A percentile compares a stretch with the other conserved stretches of the same genome.
Evolutionary conservation across 2,329 filamentous ascomycete species (phyloP).

Genomic region (Hymenoscyphus occultus): DNA sequence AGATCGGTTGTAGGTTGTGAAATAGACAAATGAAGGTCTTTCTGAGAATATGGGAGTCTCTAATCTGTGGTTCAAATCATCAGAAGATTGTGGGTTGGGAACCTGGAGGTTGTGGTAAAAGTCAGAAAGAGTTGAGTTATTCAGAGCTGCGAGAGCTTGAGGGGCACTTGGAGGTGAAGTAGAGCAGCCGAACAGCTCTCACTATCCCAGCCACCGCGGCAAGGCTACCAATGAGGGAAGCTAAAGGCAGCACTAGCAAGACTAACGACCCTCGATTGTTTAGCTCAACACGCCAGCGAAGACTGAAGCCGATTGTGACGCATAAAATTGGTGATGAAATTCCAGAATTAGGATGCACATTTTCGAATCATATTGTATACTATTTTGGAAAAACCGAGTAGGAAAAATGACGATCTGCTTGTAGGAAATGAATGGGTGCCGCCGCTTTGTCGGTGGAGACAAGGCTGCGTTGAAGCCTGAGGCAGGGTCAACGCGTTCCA

Average conservation of each 20-base stretch:
- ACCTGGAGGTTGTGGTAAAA: not conserved
- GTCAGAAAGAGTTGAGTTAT: not conserved
- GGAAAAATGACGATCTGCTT: too few species aligned
- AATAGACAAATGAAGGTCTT: not conserved
- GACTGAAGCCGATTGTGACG: too few species aligned
- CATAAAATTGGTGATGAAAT: too few species aligned
- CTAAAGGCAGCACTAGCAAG: not conserved
- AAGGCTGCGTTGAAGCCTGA: not conserved
- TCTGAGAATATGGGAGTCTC: not conserved
- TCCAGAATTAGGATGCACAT: too few species aligned
- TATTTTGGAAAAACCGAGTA: too few species aligned
- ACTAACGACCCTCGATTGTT: too few species aligned
- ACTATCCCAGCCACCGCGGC: not conserved
- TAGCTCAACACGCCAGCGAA: too few species aligned
- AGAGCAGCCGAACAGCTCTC: not conserved
- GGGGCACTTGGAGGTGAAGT: not conserved
- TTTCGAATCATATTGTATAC: too few species aligned
- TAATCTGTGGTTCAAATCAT: not conserved
- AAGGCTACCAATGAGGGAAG: not conserved
- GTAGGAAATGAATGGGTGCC: not conserved
- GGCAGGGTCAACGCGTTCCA: conserved; percentile 11
- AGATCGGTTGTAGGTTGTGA: not conserved
- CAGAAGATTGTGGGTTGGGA: not conserved
- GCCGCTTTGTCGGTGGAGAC: not conserved
- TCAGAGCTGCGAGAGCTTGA: not conserved